Base-by-base conservation (phyloP, 2,329 filamentous ascomycete species). In the Penicillium sclerotigenum region DNA sequence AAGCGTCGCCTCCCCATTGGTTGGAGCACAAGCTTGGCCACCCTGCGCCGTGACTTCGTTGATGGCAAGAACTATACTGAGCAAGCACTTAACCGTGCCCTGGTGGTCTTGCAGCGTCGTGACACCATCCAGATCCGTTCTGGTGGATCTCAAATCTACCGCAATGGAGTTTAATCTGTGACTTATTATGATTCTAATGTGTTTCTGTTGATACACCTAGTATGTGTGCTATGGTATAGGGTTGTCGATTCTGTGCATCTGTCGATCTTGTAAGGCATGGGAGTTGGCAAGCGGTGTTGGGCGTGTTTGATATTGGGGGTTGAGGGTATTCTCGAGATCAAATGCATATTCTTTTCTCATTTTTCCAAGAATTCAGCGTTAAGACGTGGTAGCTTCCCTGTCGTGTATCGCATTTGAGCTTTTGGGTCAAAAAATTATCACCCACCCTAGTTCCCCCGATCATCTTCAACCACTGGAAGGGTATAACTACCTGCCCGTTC, bases 61-160 rank as follows among this genome's bases (percentile, higher is more conserved):
- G 91, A 96, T 68, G 87, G 88, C 14, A 91, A 92, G 73, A 91
- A 91, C 0, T 97, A 93, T 75, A 91, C 85, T 60, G 94, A 97
- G 75, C 87, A 91, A 71, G 87, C 87, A 16, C 80, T 99, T 29
- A 92, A 92, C 63, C 80, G 93, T 65, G 90, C 93, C 0, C 73
- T 99, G 65, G 86, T 93, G 77, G 84, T 97, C 16, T 76, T 99
- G 75, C 90, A 95, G 73, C 82, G 92, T 68, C 84, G 91, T 64
- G 93, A 97, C 66, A 96, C 90, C 2, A 70, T 81, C 24, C 75
- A 79, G 54, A 76, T 81, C 56, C 74, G 79, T 53, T 78, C 75
- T 36, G 78, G 78, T 47, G 78, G 78, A 5, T 76, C 74, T 16
- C 78, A 79, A 64, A 73, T 80, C 50, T 80, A 79, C 65, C 74